These are phyloP conservation scores for Gossypium gossypioides DNA, from an alignment of 441 rosid species.

Conservation along the genomic window DNA sequence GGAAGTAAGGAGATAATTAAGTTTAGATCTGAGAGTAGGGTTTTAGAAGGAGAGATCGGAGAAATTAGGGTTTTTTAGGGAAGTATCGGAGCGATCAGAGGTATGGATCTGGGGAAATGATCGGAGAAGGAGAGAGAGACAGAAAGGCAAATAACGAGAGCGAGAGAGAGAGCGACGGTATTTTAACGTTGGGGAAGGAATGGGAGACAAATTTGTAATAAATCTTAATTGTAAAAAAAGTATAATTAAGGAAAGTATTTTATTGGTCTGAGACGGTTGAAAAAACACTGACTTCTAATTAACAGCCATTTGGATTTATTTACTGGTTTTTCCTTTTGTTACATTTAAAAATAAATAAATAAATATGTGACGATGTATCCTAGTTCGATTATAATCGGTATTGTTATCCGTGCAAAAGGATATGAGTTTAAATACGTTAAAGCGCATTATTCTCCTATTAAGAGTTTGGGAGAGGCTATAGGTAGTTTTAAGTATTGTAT, in stretches of 20 bases:
- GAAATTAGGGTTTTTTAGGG: background rate
- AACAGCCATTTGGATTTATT: background rate
- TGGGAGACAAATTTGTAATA: background rate
- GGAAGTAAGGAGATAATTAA: background rate
- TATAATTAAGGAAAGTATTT: background rate
- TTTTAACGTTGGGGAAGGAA: background rate
- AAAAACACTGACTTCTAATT: background rate
- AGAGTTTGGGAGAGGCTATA: too few relatives aligned
- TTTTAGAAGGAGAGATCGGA: constrained; percentile 13
- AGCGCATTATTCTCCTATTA: too few relatives aligned
- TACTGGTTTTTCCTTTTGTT: background rate
- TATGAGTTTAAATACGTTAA: fast-evolving
- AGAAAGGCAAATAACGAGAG: background rate
- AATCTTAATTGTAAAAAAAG: background rate
- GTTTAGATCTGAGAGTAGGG: constrained; percentile 24
- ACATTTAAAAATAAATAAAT: background rate
- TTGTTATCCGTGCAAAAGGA: too few relatives aligned
- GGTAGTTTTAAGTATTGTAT: too few relatives aligned
- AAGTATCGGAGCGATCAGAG: background rate
- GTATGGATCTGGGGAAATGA: background rate
- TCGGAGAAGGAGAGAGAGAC: background rate
- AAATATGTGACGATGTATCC: too few relatives aligned
- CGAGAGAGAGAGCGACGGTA: background rate
- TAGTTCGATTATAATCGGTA: too few relatives aligned
- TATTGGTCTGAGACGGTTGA: background rate